A percentile compares a stretch with the other conserved stretches of the same genome.
These are phyloP conservation scores for Globisporangium splendens DNA, from an alignment of 352 stramenopile species.

Conservation along the genomic window DNA sequence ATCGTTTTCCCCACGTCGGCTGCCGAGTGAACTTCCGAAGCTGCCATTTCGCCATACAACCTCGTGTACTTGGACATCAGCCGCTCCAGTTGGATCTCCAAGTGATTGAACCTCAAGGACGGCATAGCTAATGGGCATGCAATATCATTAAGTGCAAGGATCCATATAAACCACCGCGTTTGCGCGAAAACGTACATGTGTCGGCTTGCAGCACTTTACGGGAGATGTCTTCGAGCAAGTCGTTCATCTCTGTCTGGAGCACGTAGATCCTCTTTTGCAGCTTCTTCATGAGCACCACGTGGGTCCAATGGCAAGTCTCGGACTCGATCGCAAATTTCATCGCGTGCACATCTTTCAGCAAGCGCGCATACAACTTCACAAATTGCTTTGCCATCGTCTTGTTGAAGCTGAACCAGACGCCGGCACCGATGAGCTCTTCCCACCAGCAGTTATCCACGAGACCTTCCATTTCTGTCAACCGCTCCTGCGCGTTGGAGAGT, in stretches of 20 bases:
- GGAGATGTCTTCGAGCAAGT: slow-evolving; percentile 68
- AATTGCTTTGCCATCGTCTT: slow-evolving; percentile 73
- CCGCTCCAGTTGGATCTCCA: slow-evolving; percentile 50
- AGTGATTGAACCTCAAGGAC: slow-evolving; percentile 38
- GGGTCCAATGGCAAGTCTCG: slow-evolving; percentile 58
- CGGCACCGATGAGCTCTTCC: slow-evolving; percentile 64
- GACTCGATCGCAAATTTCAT: slow-evolving; percentile 77
- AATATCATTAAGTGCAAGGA: slow-evolving; percentile 24
- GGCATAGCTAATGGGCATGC: slow-evolving; percentile 27
- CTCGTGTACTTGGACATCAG: slow-evolving; percentile 62
- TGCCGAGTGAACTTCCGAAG: slow-evolving; percentile 26
- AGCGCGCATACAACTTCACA: slow-evolving; percentile 44
- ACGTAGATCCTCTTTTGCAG: slow-evolving; percentile 70
- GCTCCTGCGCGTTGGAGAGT: slow-evolving; percentile 25
- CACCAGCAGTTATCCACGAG: slow-evolving; percentile 68
- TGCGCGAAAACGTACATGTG: slow-evolving; percentile 13
- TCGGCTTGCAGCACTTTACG: slow-evolving; percentile 18
- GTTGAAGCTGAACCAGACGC: slow-evolving; percentile 58
- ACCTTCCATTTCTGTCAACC: slow-evolving; percentile 41
- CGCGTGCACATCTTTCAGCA: slow-evolving; percentile 51
- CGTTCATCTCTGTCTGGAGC: slow-evolving; percentile 56
- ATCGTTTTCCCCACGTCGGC: slow-evolving; percentile 64
- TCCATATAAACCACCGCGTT: background rate
- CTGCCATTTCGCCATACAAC: slow-evolving; percentile 36
- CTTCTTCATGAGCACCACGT: slow-evolving; percentile 55